Conservation (phyloP, 75 land plant species). For the Chamaecyparis obtusa region DNA sequence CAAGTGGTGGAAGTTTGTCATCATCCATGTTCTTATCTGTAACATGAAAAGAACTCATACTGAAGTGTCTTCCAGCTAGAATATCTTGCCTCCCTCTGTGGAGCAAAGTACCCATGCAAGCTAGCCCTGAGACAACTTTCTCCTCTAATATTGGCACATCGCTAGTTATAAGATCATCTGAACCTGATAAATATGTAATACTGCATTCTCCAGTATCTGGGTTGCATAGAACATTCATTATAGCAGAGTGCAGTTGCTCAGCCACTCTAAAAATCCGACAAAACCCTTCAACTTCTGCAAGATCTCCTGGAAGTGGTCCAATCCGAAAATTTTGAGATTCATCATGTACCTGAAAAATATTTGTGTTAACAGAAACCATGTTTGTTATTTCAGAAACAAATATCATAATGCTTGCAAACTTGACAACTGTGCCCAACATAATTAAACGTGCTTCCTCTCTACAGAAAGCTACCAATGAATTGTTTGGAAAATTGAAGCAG, state of each 20-base stretch:
- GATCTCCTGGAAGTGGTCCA: conserved; percentile 95
- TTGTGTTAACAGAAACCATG: neutral
- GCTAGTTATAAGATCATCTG: conserved; percentile 31
- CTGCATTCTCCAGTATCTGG: conserved; percentile 65
- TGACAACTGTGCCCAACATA: neutral
- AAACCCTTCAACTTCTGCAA: conserved; percentile 94
- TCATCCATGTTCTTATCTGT: conserved; percentile 39
- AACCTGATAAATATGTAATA: conserved; percentile 33
- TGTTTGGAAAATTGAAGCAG: neutral
- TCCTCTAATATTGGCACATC: conserved; percentile 80
- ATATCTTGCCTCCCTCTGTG: conserved; percentile 84
- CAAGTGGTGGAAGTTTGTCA: conserved; percentile 76
- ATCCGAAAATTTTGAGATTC: conserved; percentile 46
- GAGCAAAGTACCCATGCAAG: conserved; percentile 73
- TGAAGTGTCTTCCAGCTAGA: conserved; percentile 66
- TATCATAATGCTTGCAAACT: neutral
- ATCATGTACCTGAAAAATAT: conserved; percentile 29
- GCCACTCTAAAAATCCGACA: conserved; percentile 92
- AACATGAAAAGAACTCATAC: conserved; percentile 28
- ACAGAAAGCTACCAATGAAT: neutral
- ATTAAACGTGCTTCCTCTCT: neutral
- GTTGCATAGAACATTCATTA: conserved; percentile 84
- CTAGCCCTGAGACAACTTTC: conserved; percentile 86
- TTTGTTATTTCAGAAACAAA: neutral
- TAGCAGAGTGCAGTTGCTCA: conserved; percentile 66